A percentile compares a stretch with the other conserved stretches of the same genome.
phyloP scores from a whole-genome alignment of 1,284 basidiomycete species.

The Microstroma glucosiphilum region DNA sequence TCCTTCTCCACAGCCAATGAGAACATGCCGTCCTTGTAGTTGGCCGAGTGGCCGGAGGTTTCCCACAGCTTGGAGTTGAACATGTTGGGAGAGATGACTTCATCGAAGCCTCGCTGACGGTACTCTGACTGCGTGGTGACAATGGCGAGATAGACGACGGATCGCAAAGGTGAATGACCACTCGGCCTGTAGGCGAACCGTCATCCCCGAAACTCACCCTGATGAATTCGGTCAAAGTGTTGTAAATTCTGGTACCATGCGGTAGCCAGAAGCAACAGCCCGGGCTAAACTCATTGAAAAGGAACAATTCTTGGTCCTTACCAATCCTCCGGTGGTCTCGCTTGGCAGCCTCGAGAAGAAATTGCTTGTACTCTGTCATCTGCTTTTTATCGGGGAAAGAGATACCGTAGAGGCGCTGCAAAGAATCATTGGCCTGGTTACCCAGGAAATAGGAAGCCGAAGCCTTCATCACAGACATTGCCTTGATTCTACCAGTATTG shows the following conservation, averaged over 20 bases:
- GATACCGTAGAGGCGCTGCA: conserved; percentile 96
- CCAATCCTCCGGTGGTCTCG: conserved; percentile 80
- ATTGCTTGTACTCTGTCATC: conserved; percentile 88
- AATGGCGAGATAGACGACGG: neutral
- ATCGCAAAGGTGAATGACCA: neutral
- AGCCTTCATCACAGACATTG: conserved; percentile 48
- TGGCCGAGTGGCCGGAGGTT: conserved; percentile 96
- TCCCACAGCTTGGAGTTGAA: conserved; percentile 96
- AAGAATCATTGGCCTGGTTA: conserved; percentile 84
- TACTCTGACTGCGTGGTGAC: conserved; percentile 47
- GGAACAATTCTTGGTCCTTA: conserved; percentile 81
- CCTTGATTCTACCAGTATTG: conserved; percentile 95
- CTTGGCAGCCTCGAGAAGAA: conserved; percentile 92
- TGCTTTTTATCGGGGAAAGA: conserved; percentile 99
- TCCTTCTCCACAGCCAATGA: conserved; percentile 87
- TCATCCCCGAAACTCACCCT: conserved; percentile 9
- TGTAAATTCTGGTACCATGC: conserved; percentile 95
- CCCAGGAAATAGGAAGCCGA: conserved; percentile 98
- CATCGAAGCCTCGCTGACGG: conserved; percentile 55
- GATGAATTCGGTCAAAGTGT: conserved; percentile 81
- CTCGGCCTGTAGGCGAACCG: neutral
- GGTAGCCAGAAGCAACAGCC: conserved; percentile 96
- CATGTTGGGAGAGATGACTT: conserved; percentile 93
- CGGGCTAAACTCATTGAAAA: conserved; percentile 94
- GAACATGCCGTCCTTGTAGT: conserved; percentile 88